These are phyloP conservation scores for Phaeotremella fagi DNA, from an alignment of 768 basidiomycete species.

Conservation along the genomic window DNA sequence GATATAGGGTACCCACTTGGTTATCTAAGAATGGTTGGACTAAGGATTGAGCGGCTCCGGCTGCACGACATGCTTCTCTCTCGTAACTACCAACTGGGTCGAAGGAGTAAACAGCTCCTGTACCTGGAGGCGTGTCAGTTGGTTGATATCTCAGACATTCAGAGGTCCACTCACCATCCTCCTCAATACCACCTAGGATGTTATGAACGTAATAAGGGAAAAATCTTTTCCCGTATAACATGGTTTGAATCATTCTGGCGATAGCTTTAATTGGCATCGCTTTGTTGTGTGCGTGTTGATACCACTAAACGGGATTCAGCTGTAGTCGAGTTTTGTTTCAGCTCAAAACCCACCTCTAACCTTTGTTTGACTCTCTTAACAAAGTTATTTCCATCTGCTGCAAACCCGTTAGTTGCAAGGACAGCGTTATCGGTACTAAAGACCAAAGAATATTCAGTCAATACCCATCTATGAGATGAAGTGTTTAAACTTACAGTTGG, in stretches of 20 bases:
- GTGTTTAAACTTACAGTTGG: slow-evolving; percentile 62
- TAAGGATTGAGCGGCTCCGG: slow-evolving; percentile 88
- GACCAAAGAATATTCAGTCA: too few relatives aligned
- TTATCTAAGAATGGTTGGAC: slow-evolving; percentile 98
- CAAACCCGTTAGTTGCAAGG: slow-evolving; percentile 92
- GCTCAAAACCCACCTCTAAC: slow-evolving; percentile 71
- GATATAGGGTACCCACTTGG: slow-evolving; percentile 64
- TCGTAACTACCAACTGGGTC: slow-evolving; percentile 98
- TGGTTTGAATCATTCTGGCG: slow-evolving; percentile 96
- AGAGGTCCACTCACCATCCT: slow-evolving; percentile 66
- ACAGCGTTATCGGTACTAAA: slow-evolving; percentile 84
- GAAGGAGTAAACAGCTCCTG: slow-evolving; percentile 98
- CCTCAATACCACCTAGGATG: slow-evolving; percentile 92
- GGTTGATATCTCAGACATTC: not conserved
- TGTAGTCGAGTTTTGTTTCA: not conserved
- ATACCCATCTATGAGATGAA: not conserved
- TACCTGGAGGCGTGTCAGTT: slow-evolving; percentile 55
- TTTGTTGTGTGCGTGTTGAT: slow-evolving; percentile 91
- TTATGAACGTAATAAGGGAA: slow-evolving; percentile 99
- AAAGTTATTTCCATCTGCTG: slow-evolving; percentile 95
- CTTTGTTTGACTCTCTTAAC: slow-evolving; percentile 94
- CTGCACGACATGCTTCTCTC: slow-evolving; percentile 91
- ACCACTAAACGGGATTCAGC: slow-evolving; percentile 63
- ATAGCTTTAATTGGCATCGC: slow-evolving; percentile 96
- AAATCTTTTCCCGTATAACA: slow-evolving; percentile 92